These are phyloP conservation scores for Ophiocordyceps camponoti-floridani DNA, from an alignment of 2,329 filamentous ascomycete species.

Conservation along the genomic window DNA sequence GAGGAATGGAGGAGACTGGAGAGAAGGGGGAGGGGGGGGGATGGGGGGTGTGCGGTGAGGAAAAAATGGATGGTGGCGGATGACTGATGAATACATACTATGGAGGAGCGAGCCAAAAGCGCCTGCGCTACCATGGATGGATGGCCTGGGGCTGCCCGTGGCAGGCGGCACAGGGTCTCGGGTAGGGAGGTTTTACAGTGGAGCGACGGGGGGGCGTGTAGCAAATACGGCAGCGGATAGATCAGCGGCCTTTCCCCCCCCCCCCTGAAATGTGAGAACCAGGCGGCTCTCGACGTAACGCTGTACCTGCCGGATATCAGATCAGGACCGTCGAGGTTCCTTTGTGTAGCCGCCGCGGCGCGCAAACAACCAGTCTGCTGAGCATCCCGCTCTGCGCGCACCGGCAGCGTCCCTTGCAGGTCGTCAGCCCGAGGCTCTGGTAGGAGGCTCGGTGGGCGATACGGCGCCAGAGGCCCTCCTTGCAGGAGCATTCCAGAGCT, in stretches of 20 bases:
- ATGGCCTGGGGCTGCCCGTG: no score
- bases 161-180: no score
- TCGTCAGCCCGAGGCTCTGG: no score
- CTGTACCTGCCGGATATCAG: background rate
- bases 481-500: background rate
- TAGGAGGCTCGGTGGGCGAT: background rate
- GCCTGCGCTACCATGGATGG: no score
- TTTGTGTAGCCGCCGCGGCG: background rate
- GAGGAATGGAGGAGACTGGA: background rate
- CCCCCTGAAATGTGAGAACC: background rate
- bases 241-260: no score
- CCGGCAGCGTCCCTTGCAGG: no score
- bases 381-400: background rate
- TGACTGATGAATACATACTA: background rate
- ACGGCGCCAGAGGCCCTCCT: background rate
- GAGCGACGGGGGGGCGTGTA: no score
- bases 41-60: background rate
- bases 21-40: background rate
- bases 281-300: background rate
- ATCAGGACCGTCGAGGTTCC: background rate
- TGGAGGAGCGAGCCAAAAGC: background rate
- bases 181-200: no score
- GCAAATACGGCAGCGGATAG: no score
- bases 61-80: background rate
- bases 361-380: background rate